A percentile compares a stretch with the other conserved stretches of the same genome.
These are phyloP conservation scores for Potentilla sterilis DNA, from an alignment of 306 rosid species.

Conservation along the genomic window DNA sequence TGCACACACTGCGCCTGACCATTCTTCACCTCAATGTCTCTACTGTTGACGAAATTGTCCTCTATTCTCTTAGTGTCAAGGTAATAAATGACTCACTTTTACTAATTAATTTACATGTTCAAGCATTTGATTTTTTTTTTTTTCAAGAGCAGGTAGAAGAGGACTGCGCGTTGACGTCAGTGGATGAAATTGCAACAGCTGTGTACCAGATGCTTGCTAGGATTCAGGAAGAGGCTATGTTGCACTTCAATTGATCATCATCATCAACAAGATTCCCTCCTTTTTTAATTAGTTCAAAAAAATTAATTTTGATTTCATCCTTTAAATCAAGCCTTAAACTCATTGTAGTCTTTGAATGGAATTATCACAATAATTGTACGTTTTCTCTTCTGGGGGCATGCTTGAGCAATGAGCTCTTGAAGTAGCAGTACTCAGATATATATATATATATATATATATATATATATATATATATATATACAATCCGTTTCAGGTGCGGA, in stretches of 20 bases:
- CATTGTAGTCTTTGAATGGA: conserved; percentile 2
- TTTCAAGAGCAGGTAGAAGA: conserved; percentile 66
- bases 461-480: too few relatives aligned
- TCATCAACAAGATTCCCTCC: background rate
- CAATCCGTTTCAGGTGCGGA: too few relatives aligned
- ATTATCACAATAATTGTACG: background rate
- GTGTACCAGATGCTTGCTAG: conserved; percentile 60
- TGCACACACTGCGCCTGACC: conserved; percentile 68
- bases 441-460: too few relatives aligned
- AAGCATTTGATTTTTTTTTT: background rate
- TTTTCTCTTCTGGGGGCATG: background rate
- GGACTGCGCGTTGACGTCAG: conserved; percentile 75
- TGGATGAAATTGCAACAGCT: conserved; percentile 86
- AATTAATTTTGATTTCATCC: background rate
- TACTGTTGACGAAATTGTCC: conserved; percentile 51
- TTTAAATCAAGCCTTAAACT: background rate
- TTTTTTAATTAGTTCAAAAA: background rate
- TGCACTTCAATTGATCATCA: conserved; percentile 26
- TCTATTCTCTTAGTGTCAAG: conserved; percentile 81
- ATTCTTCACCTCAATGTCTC: conserved; percentile 81
- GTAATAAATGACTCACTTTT: conserved; percentile 22
- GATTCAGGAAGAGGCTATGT: conserved; percentile 69
- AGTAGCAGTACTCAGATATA: background rate
- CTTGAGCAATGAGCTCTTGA: background rate
- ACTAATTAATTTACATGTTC: background rate